Percentiles rank a stretch among this genome's conserved stretches.
Evolutionary conservation across 192 early-diverging fungal genomes (phyloP).

Genomic region (Gonapodya prolifera): DNA sequence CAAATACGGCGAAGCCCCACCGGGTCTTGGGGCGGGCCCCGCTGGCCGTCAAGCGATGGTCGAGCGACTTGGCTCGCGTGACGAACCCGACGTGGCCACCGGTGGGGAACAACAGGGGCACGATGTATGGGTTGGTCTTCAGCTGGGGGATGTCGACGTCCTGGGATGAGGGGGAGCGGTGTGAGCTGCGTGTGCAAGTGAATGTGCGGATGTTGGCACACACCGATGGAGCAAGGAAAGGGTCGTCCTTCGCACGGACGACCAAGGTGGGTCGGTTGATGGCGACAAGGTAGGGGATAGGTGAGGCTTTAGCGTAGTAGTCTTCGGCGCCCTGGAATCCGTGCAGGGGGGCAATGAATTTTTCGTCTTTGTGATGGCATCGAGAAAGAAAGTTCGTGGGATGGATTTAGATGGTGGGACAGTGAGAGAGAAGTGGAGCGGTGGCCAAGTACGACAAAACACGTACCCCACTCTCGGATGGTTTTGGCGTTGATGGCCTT

Average conservation of each 20-base stretch:
- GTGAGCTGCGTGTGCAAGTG: too few species aligned
- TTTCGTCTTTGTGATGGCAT: too few species aligned
- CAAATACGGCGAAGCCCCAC: not conserved
- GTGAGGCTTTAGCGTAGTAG: not conserved
- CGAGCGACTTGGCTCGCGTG: not conserved
- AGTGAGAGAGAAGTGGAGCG: not conserved
- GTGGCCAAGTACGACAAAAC: not conserved
- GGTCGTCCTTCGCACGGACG: not conserved
- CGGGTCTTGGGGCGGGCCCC: not conserved
- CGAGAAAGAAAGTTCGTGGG: too few species aligned
- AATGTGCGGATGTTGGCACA: too few species aligned
- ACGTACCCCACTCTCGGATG: not conserved
- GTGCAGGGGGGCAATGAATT: slow-evolving; percentile 4
- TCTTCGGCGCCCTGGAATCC: not conserved
- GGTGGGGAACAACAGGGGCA: not conserved
- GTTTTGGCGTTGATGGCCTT: not conserved
- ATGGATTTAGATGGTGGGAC: not conserved
- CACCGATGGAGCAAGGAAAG: slow-evolving; percentile 1
- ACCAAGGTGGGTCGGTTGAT: not conserved
- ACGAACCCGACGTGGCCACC: slow-evolving; percentile 2
- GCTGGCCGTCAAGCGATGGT: not conserved
- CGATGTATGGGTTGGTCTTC: slow-evolving; percentile 2
- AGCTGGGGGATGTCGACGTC: slow-evolving; percentile 5
- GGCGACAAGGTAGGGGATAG: not conserved
- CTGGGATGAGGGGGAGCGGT: too few species aligned